These are phyloP conservation scores for Basidiobolus meristosporus DNA, from an alignment of 371 early-diverging fungal species.

Conservation along the genomic window DNA sequence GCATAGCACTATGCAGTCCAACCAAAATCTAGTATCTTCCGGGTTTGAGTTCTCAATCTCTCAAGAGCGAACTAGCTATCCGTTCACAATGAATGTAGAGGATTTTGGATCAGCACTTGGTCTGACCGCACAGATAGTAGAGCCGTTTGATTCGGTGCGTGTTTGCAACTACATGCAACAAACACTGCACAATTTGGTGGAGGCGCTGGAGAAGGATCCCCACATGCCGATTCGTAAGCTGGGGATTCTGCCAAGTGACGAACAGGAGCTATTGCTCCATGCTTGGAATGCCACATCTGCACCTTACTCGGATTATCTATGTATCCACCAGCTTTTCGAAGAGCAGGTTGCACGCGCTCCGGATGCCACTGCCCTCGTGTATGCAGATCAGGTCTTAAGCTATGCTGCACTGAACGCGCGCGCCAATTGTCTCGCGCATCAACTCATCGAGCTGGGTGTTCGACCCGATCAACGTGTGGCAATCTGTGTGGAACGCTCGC, in stretches of 20 bases:
- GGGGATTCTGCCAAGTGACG: conserved; percentile 1
- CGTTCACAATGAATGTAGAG: conserved; percentile 3
- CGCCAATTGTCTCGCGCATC: conserved; percentile 2
- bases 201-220: conserved; percentile 1
- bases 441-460: conserved; percentile 1
- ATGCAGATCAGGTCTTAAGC: conserved; percentile 2
- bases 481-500: background rate
- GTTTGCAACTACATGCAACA: conserved; percentile 3
- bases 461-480: background rate
- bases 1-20: background rate
- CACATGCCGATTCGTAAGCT: conserved; percentile 1
- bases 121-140: background rate
- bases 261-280: background rate
- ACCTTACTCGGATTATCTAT: background rate
- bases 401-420: conserved; percentile 3
- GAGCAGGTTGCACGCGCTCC: conserved; percentile 2
- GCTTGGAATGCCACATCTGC: conserved; percentile 4
- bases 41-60: background rate
- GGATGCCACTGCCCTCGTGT: conserved; percentile 5
- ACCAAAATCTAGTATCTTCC: too few species aligned
- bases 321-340: conserved; percentile 4
- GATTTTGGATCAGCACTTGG: background rate
- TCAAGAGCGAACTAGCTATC: conserved; percentile 1
- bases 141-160: conserved; percentile 1
- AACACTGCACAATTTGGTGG: conserved; percentile 2